These are phyloP conservation scores for Alternaria longipes DNA, from an alignment of 2,329 filamentous ascomycete species.

Conservation along the genomic window DNA sequence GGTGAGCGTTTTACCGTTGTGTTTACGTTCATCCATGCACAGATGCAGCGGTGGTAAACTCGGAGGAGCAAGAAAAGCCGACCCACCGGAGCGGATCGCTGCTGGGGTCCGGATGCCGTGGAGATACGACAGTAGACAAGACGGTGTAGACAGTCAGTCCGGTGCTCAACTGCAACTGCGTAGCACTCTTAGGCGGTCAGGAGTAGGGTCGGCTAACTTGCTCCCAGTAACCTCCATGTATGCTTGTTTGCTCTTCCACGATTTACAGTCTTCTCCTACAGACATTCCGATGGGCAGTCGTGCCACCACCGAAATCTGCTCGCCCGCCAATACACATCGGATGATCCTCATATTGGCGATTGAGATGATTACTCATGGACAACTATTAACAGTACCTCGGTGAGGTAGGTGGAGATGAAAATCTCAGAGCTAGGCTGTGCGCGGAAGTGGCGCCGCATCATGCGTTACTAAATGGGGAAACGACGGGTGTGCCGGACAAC, in stretches of 20 bases:
- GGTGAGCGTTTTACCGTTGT: background rate
- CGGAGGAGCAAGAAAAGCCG: background rate
- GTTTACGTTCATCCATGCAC: background rate
- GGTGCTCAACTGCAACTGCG: background rate
- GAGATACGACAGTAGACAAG: background rate
- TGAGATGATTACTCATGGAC: background rate
- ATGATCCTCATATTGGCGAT: background rate
- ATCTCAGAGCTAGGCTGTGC: background rate
- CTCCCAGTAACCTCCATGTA: background rate
- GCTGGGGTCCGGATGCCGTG: background rate
- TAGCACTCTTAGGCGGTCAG: background rate
- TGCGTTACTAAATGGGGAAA: constrained; percentile 1
- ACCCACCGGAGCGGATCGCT: background rate
- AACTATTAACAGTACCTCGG: background rate
- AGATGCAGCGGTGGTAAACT: background rate
- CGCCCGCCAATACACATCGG: background rate
- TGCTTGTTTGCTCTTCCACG: background rate
- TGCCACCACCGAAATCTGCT: background rate
- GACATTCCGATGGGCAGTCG: background rate
- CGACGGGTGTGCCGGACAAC: background rate
- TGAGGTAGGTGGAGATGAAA: constrained; percentile 4
- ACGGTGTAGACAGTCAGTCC: background rate
- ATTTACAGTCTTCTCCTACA: background rate
- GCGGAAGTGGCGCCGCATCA: constrained; percentile 6
- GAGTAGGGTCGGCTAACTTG: background rate